These are phyloP conservation scores for Kodamaea kakaduensis DNA, from an alignment of 805 yeast species.

Conservation along the genomic window DNA sequence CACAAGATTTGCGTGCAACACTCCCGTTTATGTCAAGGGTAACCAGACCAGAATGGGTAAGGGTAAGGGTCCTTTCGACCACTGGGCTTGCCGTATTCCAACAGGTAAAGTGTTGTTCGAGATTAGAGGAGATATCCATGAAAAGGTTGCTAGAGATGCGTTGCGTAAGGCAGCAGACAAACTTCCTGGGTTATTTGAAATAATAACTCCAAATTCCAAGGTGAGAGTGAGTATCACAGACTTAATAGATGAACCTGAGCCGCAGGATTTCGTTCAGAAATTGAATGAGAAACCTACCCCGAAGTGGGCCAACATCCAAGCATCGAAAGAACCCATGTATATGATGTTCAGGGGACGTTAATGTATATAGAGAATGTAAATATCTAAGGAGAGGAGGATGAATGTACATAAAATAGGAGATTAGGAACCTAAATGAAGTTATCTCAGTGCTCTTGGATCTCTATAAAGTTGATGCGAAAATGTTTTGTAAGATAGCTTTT, in stretches of 20 bases:
- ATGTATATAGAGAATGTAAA: slow-evolving; percentile 6
- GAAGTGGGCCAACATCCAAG: slow-evolving; percentile 53
- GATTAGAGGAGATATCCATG: slow-evolving; percentile 77
- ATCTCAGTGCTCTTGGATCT: too few species aligned
- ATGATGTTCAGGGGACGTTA: slow-evolving; percentile 61
- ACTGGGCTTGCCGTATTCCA: slow-evolving; percentile 95
- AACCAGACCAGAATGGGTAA: slow-evolving; percentile 99
- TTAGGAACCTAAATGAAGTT: too few species aligned
- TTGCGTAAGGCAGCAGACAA: slow-evolving; percentile 86
- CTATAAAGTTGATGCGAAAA: neutral
- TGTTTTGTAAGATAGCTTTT: neutral
- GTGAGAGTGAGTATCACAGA: slow-evolving; percentile 69
- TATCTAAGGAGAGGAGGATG: too few species aligned
- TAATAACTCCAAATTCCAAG: slow-evolving; percentile 58
- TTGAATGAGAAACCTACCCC: slow-evolving; percentile 61
- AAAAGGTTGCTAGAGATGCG: slow-evolving; percentile 85
- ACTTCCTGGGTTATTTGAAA: slow-evolving; percentile 89
- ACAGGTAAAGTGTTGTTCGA: slow-evolving; percentile 93
- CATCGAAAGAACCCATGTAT: slow-evolving; percentile 49
- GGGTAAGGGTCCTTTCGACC: slow-evolving; percentile 96
- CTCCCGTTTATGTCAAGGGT: slow-evolving; percentile 94
- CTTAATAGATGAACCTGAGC: slow-evolving; percentile 45
- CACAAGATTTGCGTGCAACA: slow-evolving; percentile 77
- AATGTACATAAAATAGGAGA: too few species aligned
- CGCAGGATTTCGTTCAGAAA: slow-evolving; percentile 51